Percentiles rank a stretch among this genome's conserved stretches.
Evolutionary conservation across 495 filamentous ascomycete species (phyloP).

Genomic region (Melanomma pulvis-pyrius): DNA sequence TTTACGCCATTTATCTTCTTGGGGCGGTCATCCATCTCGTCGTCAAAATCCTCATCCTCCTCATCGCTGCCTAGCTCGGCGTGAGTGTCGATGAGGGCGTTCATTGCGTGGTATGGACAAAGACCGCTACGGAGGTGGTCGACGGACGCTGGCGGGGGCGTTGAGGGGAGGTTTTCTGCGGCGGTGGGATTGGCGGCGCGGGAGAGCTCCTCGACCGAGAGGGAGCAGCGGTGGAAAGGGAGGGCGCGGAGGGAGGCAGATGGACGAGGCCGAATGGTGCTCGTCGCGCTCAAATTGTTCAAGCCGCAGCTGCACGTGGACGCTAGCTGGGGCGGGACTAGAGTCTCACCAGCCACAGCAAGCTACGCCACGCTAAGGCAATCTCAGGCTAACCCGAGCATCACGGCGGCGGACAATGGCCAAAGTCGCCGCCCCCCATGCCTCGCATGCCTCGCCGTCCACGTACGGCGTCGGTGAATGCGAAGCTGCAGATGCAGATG

Average conservation of each 20-base stretch:
- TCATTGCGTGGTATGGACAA: constrained; percentile 22
- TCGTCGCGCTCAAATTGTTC: background rate
- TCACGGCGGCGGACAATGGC: no score
- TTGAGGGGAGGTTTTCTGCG: background rate
- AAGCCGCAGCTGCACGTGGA: background rate
- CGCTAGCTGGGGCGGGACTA: background rate
- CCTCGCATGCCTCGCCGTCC: background rate
- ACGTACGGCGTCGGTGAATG: background rate
- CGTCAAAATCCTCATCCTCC: constrained; percentile 84
- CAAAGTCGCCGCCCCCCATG: background rate
- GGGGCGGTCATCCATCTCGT: constrained; percentile 68
- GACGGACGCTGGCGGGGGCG: background rate
- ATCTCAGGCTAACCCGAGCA: no score
- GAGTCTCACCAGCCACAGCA: constrained; percentile 5
- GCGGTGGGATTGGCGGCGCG: background rate
- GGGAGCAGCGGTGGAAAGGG: background rate
- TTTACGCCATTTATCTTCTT: constrained; percentile 49
- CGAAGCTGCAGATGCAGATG: background rate
- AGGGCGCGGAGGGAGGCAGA: background rate
- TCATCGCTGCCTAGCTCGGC: constrained; percentile 89
- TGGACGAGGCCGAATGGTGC: background rate
- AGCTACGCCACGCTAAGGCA: no score
- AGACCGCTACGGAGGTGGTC: constrained; percentile 5
- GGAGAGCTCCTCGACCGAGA: background rate
- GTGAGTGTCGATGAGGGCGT: constrained; percentile 70